phyloP scores from a whole-genome alignment of 176 grass and related monocot species.

The Pontederia paniculata region DNA sequence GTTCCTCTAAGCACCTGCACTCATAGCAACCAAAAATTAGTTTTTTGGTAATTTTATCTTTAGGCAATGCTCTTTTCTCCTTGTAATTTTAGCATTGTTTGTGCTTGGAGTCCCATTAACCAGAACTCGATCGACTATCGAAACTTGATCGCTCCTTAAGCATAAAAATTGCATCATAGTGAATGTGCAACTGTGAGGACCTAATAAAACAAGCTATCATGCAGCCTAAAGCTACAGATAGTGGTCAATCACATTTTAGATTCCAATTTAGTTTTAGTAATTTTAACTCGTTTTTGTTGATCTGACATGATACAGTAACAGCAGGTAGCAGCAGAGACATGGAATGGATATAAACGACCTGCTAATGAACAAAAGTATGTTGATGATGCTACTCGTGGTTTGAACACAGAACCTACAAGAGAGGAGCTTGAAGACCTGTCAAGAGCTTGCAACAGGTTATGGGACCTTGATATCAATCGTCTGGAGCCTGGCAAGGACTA shows the following conservation, averaged over 20 bases:
- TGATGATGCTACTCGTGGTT: constrained; percentile 42
- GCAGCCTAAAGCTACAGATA: not conserved
- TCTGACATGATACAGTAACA: constrained; percentile 36
- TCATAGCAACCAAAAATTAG: too few species aligned
- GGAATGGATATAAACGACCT: constrained; percentile 54
- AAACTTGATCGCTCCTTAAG: not conserved
- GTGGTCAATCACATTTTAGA: not conserved
- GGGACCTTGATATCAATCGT: constrained; percentile 79
- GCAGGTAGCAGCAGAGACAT: constrained; percentile 37
- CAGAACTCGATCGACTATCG: not conserved
- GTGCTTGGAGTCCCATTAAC: not conserved
- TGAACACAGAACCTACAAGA: constrained; percentile 55
- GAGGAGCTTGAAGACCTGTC: constrained; percentile 76
- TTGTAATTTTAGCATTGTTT: not conserved
- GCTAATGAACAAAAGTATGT: constrained; percentile 68
- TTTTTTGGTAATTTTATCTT: too few species aligned
- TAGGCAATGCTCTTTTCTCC: not conserved
- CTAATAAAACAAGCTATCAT: not conserved
- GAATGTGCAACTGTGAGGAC: not conserved
- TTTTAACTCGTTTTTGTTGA: constrained; percentile 19
- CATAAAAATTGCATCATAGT: not conserved
- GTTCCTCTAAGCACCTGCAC: too few species aligned
- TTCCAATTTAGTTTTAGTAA: not conserved
- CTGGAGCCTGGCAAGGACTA: constrained; percentile 78
- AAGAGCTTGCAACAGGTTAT: constrained; percentile 60